Percentiles rank a stretch among this genome's conserved stretches.
phyloP scores from a whole-genome alignment of 345 rosid genomes.

The Garcia nutans region DNA sequence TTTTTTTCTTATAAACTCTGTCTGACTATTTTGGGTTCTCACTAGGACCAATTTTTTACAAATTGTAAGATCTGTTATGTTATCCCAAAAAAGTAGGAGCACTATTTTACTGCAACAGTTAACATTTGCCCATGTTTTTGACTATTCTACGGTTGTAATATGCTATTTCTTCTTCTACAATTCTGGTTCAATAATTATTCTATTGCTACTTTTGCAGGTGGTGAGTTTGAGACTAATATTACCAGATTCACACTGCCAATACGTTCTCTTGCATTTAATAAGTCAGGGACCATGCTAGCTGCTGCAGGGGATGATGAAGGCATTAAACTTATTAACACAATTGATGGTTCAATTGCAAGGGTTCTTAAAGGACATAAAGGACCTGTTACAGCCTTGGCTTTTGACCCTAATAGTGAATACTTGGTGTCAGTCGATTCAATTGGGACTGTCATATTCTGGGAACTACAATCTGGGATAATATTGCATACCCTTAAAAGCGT shows the following conservation, averaged over 20 bases:
- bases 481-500: constrained; percentile 61
- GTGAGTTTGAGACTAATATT: constrained; percentile 86
- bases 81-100: not conserved
- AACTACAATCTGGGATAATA: constrained; percentile 63
- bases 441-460: constrained; percentile 87
- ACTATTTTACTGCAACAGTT: not conserved
- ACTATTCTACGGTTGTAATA: not conserved
- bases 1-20: not conserved
- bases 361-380: constrained; percentile 89
- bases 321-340: constrained; percentile 81
- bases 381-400: constrained; percentile 78
- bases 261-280: constrained; percentile 77
- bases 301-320: constrained; percentile 99
- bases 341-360: constrained; percentile 90
- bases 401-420: constrained; percentile 74
- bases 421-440: constrained; percentile 79
- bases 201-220: constrained; percentile 44
- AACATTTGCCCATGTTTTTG: not conserved
- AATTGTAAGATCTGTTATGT: not conserved
- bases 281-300: constrained; percentile 84
- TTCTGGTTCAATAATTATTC: constrained; percentile 2
- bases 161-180: not conserved
- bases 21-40: not conserved
- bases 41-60: not conserved
- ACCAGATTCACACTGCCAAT: constrained; percentile 93